A percentile compares a stretch with the other conserved stretches of the same genome.
Evolutionary conservation across 2,329 filamentous ascomycete species (phyloP).

Genomic region (Myriangium duriaei): DNA sequence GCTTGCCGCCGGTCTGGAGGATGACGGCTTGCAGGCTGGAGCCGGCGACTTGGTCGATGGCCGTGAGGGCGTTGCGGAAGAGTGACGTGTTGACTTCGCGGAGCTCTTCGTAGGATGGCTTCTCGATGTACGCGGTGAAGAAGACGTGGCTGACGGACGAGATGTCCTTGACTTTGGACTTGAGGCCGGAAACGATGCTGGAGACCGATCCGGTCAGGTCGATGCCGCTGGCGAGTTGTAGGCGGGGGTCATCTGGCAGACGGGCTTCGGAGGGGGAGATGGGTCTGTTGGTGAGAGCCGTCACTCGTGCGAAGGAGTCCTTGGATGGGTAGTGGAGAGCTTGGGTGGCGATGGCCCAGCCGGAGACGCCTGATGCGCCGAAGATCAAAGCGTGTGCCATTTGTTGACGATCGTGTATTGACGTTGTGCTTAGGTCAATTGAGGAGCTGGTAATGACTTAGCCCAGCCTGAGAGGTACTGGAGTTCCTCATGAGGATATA

Average conservation of each 20-base stretch:
- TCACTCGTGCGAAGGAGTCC: constrained; percentile 32
- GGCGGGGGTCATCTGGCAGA: constrained; percentile 29
- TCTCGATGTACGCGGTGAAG: constrained; percentile 20
- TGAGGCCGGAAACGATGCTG: constrained; percentile 16
- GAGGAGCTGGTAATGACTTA: too few species aligned
- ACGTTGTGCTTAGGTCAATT: too few species aligned
- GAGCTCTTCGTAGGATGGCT: constrained; percentile 12
- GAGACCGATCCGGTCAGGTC: constrained; percentile 24
- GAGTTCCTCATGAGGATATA: too few species aligned
- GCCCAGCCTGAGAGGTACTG: too few species aligned
- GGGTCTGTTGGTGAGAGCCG: constrained; percentile 38
- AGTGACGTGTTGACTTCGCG: constrained; percentile 12
- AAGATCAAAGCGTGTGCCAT: constrained; percentile 22
- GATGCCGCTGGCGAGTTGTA: constrained; percentile 32
- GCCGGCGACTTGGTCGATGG: constrained; percentile 18
- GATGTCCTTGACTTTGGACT: constrained; percentile 21
- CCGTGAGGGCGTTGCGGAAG: constrained; percentile 14
- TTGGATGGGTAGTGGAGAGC: constrained; percentile 34
- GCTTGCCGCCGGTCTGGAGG: constrained; percentile 25
- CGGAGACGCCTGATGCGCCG: constrained; percentile 37
- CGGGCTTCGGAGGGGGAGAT: constrained; percentile 20
- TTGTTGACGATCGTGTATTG: too few species aligned
- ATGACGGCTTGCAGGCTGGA: constrained; percentile 27
- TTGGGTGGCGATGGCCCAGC: constrained; percentile 37
- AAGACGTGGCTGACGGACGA: constrained; percentile 32